Base-by-base conservation (phyloP, 2,329 filamentous ascomycete genomes). In the Thielaviopsis populi region DNA sequence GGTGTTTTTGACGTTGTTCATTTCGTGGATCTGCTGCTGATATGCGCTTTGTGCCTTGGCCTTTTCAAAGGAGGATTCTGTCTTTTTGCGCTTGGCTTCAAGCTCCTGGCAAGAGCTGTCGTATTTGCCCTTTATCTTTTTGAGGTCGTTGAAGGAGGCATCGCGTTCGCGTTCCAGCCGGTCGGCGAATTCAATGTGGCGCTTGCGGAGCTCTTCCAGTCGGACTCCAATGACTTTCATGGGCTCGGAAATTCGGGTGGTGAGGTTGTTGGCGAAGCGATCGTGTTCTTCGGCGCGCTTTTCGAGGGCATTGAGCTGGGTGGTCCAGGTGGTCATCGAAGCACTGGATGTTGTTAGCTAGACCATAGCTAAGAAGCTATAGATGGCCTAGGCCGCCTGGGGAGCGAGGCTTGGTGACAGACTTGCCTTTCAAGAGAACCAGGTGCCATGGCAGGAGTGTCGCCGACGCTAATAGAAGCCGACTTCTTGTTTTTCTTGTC, bases 1-100 rank as follows among this genome's bases (percentile, higher is more conserved):
- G n/a, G 88, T 91, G 73, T 99, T 99, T 79, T 99, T 99, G 73
- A 87, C 82, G 72, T 99, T 99, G 75, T 94, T 89, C 94, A 97
- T 97, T 69, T 99, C 94, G 66, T 86, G 77, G 66, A 95, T 80
- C 74, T 97, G 92, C 72, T 96, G 90, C 71, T 95, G 89, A 74
- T 95, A 99, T 43, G 89, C 85, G 72, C 84, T 87, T 72, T 96
- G 89, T 7, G 92, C 91, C 77, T 96, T 99, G 67, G 83, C 77
- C 76, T 96, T 96, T 73, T 97, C 92, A 71, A 94, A 95, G n/a
- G 91, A 85, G 58, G 87, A 87, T 71, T 99, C 94, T 61, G 88
- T 85, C 80, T 99, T 99, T 78, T 96, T 97, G 70, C 94, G 87
- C 74, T 87, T 86, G 69, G 85, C 89, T 77, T 99, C 94, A 30